Percentiles rank a stretch among this genome's conserved stretches.
Evolutionary conservation across 805 yeast species (phyloP).

Genomic region (Yamadazyma akitaensis): DNA sequence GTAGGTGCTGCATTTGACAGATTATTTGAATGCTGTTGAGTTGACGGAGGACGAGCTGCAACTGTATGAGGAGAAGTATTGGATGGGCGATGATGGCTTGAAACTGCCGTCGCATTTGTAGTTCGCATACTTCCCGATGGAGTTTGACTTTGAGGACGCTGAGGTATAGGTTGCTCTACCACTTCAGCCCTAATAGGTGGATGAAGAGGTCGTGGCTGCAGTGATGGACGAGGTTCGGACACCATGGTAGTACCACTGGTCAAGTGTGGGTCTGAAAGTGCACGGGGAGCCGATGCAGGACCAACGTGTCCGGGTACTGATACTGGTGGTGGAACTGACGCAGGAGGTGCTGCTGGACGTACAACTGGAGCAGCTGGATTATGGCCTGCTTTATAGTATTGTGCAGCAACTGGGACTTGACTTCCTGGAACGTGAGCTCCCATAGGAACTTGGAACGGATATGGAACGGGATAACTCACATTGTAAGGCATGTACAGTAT

Average conservation of each 20-base stretch:
- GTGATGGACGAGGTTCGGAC: neutral
- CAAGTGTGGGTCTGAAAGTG: constrained; percentile 1
- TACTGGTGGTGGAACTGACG: constrained; percentile 5
- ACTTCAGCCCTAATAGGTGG: neutral
- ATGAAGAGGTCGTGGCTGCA: constrained; percentile 1
- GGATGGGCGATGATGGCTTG: constrained; percentile 7
- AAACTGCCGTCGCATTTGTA: neutral
- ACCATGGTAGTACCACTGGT: neutral
- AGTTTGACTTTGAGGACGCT: neutral
- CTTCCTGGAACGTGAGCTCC: neutral
- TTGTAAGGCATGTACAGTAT: constrained; percentile 10
- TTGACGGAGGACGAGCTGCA: neutral
- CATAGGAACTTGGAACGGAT: constrained; percentile 2
- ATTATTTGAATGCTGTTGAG: neutral
- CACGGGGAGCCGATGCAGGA: neutral
- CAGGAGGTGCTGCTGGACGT: neutral
- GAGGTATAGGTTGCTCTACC: constrained; percentile 3
- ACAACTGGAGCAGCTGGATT: neutral
- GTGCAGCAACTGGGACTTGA: constrained; percentile 1
- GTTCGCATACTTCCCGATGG: neutral
- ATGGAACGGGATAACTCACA: constrained; percentile 3
- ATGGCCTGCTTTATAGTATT: neutral
- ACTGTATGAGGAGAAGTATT: constrained; percentile 8
- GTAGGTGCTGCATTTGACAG: neutral
- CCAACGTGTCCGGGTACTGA: neutral